phyloP scores from a whole-genome alignment of 2,329 filamentous ascomycete genomes.

The Microcyclospora pomicola region DNA sequence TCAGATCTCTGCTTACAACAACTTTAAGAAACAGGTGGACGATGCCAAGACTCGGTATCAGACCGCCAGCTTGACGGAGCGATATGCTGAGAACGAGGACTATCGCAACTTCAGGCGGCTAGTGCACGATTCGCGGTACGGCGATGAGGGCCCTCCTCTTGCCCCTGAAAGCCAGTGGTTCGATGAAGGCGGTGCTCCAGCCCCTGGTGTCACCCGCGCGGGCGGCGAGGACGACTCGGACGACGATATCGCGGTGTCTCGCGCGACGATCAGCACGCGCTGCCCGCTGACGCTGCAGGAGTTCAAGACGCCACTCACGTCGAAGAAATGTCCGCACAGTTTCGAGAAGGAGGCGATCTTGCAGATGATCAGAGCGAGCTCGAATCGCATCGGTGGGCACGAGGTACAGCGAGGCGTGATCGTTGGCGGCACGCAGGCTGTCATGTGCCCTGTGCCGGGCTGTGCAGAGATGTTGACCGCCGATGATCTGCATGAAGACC shows the following conservation, averaged over 20 bases:
- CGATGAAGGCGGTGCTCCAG: conserved; percentile 32
- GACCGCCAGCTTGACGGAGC: conserved; percentile 21
- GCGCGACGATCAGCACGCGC: conserved; percentile 49
- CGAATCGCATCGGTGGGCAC: conserved; percentile 6
- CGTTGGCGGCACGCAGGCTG: conserved; percentile 15
- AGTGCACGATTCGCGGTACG: conserved; percentile 47
- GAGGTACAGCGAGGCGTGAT: conserved; percentile 2
- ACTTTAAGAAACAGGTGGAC: conserved; percentile 26
- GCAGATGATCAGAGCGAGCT: conserved; percentile 32
- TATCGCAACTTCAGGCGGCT: conserved; percentile 48
- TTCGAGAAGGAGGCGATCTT: conserved; percentile 55
- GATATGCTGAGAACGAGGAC: conserved; percentile 46
- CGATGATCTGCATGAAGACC: conserved; percentile 43
- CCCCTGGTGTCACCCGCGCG: conserved; percentile 23
- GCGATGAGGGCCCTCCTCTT: conserved; percentile 38
- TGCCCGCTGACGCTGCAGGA: conserved; percentile 55
- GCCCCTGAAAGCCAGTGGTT: conserved; percentile 52
- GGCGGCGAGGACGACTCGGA: conserved; percentile 40
- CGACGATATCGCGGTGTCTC: conserved; percentile 54
- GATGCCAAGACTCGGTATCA: conserved; percentile 32
- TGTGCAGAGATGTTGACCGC: conserved; percentile 43
- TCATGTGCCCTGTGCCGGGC: conserved; percentile 51
- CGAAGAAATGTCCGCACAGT: conserved; percentile 53
- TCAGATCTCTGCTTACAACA: conserved; percentile 22
- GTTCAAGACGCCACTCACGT: conserved; percentile 54